phyloP scores from a whole-genome alignment of 2,329 filamentous ascomycete genomes.

The Nemania bipapillata region DNA sequence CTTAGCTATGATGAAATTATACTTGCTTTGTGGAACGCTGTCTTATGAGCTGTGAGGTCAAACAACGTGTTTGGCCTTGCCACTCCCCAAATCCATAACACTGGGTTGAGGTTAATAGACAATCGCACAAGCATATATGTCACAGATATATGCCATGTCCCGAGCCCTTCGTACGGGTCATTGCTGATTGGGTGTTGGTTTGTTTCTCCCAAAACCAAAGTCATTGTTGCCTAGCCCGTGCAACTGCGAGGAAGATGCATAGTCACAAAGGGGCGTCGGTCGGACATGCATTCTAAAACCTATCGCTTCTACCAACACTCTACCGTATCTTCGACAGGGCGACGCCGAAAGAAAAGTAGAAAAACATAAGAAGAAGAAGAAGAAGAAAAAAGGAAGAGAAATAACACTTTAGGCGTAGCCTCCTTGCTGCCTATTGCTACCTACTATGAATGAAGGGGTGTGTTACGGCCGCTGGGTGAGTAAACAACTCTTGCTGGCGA shows the following conservation, averaged over 20 bases:
- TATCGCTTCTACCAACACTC: neutral
- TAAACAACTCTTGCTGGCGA: no score
- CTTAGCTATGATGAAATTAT: neutral
- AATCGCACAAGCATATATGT: no score
- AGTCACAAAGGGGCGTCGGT: neutral
- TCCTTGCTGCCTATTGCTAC: neutral
- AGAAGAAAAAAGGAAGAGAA: no score
- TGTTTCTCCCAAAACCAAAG: neutral
- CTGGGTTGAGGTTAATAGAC: neutral
- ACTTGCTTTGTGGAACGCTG: neutral
- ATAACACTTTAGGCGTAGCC: neutral
- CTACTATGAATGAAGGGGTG: neutral
- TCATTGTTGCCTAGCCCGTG: constrained; percentile 26
- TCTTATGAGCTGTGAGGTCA: neutral
- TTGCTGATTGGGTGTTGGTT: constrained; percentile 6
- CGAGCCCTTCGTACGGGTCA: neutral
- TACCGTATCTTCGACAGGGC: neutral
- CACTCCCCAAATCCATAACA: neutral
- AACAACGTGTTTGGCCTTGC: neutral
- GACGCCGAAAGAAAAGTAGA: neutral
- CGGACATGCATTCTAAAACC: neutral
- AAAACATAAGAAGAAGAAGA: neutral
- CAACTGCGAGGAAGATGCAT: neutral
- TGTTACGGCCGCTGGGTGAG: neutral
- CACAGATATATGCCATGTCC: constrained; percentile 11